Evolutionary conservation across 2,329 filamentous ascomycete species (phyloP).

Genomic region (Lomentospora prolificans): DNA sequence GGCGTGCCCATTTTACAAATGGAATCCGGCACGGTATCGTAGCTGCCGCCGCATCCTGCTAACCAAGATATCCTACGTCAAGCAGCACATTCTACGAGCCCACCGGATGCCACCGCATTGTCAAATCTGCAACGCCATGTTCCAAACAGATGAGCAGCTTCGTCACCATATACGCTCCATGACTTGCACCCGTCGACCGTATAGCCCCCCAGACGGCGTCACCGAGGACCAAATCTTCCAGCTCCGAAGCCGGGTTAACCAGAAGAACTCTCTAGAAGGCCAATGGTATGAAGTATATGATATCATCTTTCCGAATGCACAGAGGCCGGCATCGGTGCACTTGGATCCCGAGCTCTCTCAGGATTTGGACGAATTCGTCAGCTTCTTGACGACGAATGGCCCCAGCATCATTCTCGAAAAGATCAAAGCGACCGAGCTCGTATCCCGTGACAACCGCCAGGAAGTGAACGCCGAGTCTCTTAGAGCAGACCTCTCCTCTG

Average conservation of each 20-base stretch:
- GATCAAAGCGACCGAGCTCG: not conserved
- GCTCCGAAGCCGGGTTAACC: constrained; percentile 13
- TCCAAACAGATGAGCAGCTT: constrained; percentile 11
- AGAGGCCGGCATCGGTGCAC: constrained; percentile 14
- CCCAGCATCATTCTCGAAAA: constrained; percentile 6
- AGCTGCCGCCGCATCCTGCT: constrained; percentile 15
- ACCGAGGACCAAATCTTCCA: constrained; percentile 13
- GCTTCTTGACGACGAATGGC: constrained; percentile 9
- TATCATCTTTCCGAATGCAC: constrained; percentile 13
- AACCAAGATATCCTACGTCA: constrained; percentile 17
- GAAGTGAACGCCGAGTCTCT: not conserved
- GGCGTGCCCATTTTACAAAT: constrained; percentile 16
- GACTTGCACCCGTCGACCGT: constrained; percentile 10
- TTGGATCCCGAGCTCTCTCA: constrained; percentile 14
- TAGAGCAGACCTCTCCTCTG: not conserved
- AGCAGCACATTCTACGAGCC: constrained; percentile 16
- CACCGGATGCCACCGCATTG: constrained; percentile 16
- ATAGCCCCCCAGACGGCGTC: constrained; percentile 12
- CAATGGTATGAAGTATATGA: constrained; percentile 17
- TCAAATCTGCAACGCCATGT: constrained; percentile 14
- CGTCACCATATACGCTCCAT: constrained; percentile 12
- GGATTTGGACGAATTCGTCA: constrained; percentile 13
- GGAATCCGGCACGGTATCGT: constrained; percentile 13
- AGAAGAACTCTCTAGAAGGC: constrained; percentile 13
- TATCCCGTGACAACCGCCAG: not conserved